Conservation (phyloP, 768 basidiomycete genomes). For the Lactarius trivialis region DNA sequence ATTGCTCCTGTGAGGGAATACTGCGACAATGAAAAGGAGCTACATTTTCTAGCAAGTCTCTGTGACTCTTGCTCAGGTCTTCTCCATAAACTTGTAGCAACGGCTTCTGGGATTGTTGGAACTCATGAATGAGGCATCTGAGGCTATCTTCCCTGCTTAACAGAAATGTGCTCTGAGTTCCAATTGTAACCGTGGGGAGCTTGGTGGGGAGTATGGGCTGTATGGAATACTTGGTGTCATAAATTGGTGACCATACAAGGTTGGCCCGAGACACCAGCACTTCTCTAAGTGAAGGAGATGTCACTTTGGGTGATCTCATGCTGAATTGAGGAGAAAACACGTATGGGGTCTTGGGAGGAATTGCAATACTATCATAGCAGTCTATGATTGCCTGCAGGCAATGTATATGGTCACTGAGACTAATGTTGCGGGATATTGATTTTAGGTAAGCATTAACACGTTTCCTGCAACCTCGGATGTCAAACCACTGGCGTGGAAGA, state of each 20-base stretch:
- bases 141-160: not conserved
- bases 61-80: not conserved
- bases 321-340: not conserved
- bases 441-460: not conserved
- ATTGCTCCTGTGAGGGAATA: not conserved
- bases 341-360: not conserved
- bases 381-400: not conserved
- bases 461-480: not conserved
- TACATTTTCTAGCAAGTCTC: not conserved
- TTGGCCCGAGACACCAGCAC: not conserved
- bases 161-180: not conserved
- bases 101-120: not conserved
- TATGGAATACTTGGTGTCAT: too few relatives aligned
- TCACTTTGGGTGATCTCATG: not conserved
- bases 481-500: not conserved
- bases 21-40: not conserved
- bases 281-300: not conserved
- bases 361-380: not conserved
- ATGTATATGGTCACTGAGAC: not conserved
- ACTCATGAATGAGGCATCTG: not conserved
- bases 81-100: conserved; percentile 3
- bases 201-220: too few relatives aligned
- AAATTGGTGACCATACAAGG: not conserved
- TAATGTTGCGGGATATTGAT: not conserved
- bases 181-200: not conserved